Evolutionary conservation across 202 grass and related monocot species (phyloP), one percentile per base, ranked within the genome.

Genomic region (Setaria viridis): DNA sequence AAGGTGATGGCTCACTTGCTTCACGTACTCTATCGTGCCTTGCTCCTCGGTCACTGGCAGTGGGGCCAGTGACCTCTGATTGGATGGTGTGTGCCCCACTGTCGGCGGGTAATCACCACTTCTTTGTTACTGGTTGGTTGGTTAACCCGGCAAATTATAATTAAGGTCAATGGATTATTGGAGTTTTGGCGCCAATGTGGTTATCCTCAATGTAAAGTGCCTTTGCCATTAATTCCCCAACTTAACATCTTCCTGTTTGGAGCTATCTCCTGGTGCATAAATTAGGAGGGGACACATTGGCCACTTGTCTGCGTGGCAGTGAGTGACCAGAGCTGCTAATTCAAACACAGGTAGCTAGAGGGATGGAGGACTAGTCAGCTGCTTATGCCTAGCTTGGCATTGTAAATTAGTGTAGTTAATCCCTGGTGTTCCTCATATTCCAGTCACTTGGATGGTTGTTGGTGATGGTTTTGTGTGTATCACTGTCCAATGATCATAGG

Each of bases 151-250:
- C 21, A 69, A 82, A 54, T 43, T 58, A 78, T 48, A 76, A 25
- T 25, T 25, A 25, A 88, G 73, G 83, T 92, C 90, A 92, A 92
- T 86, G 83, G 42, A 42, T 62, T 45, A 13, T 55, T 54, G 68
- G 73, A 25, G 82, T 68, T 85, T 86, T 87, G 69, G 32, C 45
- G 46, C 80, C 68, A 84, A 70, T 68, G 59, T 74, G 86, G 81
- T 82, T 83, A 79, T 86, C 57, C 83, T 68, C 68, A 78, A 53
- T 69, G 78, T 70, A 91, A 79, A 91, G 90, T 83, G 82, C 2
- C 88, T 85, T 82, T 79, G 82, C 82, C 67, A 82, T 90, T 90
- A 85, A 87, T 87, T 87, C 84, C 77, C 42, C 87, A 87, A 16
- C 87, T 73, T 42, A 89, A 60, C 87, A 67, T 42, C 76, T 92